Base-by-base conservation (phyloP, 139 green algal species). In the Closterium sp. region DNA sequence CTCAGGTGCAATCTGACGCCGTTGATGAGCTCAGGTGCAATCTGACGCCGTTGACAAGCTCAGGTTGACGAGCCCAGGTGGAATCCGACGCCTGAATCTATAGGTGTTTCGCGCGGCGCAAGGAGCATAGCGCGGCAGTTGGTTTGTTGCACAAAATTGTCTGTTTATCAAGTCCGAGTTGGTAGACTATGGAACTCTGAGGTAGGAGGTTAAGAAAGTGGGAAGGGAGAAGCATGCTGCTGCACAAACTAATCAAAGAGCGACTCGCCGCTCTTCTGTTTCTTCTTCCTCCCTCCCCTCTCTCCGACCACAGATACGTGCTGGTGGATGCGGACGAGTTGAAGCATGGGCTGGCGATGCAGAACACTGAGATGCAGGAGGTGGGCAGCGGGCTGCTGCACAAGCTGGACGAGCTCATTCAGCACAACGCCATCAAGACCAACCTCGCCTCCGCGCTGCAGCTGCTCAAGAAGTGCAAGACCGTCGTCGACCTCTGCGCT, bases 351-450 rank as follows among this genome's bases (percentile, higher is more conserved):
- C 32, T 94, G 62, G 31, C 34, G 30, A 88, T 86, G 31, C 92
- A 94, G 85, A 94, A 94, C 90, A 88, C 62, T 13, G 92, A 93
- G 70, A 86, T 94, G 92, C 92, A 94, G 85, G 90, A 94, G 38
- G 92, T 93, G 19, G 92, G 92, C 21, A 79, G 31, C 19, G 92
- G 31, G 30, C 32, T 94, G 90, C 85, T 94, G 91, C 28, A 28
- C n/a, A 90, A 91, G 38, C 34, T 94, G 50, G 92, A 94, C 22
- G 89, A 94, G 86, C 85, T 94, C 38, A 87, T 94, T 24, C 91
- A 94, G 86, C 27, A 62, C n/a, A 92, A 94, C 27, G 85, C 21
- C 86, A 89, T 93, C 84, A 94, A 85, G 32, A 70, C 30, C 31
- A 94, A 94, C 86, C 31, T 94, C n/a, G 85, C 22, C 22, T 87